phyloP scores from a whole-genome alignment of 2,329 filamentous ascomycete genomes.

The Colletotrichum musicola region DNA sequence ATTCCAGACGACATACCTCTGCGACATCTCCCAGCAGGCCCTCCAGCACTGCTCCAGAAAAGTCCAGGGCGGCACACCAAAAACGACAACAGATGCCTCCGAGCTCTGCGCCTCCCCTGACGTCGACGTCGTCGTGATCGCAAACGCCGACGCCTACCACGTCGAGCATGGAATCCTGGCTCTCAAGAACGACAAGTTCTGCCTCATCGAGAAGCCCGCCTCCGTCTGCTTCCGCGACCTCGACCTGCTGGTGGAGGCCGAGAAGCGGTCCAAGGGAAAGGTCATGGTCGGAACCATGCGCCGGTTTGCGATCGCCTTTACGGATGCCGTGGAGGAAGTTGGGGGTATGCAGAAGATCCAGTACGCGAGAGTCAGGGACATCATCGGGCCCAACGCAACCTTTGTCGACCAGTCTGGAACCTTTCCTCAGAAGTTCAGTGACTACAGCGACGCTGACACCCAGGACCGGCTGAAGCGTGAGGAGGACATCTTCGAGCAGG shows the following conservation, averaged over 20 bases:
- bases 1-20: conserved; percentile 62
- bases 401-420: conserved; percentile 64
- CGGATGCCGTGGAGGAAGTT: conserved; percentile 66
- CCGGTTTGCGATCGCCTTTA: conserved; percentile 69
- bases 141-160: conserved; percentile 67
- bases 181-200: conserved; percentile 65
- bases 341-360: conserved; percentile 62
- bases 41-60: conserved; percentile 45
- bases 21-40: conserved; percentile 59
- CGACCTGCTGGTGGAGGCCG: conserved; percentile 62
- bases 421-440: conserved; percentile 57
- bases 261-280: conserved; percentile 54
- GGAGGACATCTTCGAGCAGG: conserved; percentile 46
- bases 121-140: conserved; percentile 67
- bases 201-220: conserved; percentile 71
- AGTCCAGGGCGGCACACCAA: conserved; percentile 40
- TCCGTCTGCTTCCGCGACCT: conserved; percentile 61
- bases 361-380: conserved; percentile 63
- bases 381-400: conserved; percentile 64
- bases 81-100: conserved; percentile 52
- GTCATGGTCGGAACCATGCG: conserved; percentile 73
- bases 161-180: conserved; percentile 63
- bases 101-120: conserved; percentile 57
- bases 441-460: conserved; percentile 49
- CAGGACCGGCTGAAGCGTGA: conserved; percentile 42